phyloP scores from a whole-genome alignment of 2,329 filamentous ascomycete species.

The Cladophialophora yegresii region DNA sequence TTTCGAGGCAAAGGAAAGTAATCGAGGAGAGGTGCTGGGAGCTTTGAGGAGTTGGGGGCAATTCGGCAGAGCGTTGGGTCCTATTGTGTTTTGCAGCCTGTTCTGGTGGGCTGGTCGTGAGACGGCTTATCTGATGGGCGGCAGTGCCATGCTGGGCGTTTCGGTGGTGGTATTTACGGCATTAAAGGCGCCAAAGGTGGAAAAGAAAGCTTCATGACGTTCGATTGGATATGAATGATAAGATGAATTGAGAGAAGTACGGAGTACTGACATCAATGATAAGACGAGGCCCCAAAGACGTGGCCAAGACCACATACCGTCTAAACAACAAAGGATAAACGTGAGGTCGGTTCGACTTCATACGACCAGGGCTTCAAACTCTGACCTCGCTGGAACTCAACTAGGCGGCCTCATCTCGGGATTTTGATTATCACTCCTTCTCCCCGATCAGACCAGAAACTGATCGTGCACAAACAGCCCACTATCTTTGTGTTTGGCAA shows the following conservation, averaged over 20 bases:
- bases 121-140: conserved; percentile 78
- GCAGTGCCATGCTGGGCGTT: conserved; percentile 76
- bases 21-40: conserved; percentile 84
- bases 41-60: conserved; percentile 80
- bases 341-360: background rate
- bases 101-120: conserved; percentile 98
- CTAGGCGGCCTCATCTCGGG: background rate
- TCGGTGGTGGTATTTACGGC: conserved; percentile 21
- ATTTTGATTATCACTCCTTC: background rate
- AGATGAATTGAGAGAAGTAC: background rate
- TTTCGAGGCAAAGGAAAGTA: conserved; percentile 77
- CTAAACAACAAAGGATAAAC: background rate
- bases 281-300: background rate
- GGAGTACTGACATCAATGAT: background rate
- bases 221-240: background rate
- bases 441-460: background rate
- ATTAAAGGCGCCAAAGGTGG: conserved; percentile 27
- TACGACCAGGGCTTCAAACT: background rate
- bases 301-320: background rate
- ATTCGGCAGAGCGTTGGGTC: conserved; percentile 81
- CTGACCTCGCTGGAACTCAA: background rate
- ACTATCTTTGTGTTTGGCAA: background rate
- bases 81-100: conserved; percentile 85
- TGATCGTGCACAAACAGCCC: background rate
- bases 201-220: conserved; percentile 10